phyloP scores from a whole-genome alignment of 2,329 filamentous ascomycete genomes.

The Leptographium wingfieldii region DNA sequence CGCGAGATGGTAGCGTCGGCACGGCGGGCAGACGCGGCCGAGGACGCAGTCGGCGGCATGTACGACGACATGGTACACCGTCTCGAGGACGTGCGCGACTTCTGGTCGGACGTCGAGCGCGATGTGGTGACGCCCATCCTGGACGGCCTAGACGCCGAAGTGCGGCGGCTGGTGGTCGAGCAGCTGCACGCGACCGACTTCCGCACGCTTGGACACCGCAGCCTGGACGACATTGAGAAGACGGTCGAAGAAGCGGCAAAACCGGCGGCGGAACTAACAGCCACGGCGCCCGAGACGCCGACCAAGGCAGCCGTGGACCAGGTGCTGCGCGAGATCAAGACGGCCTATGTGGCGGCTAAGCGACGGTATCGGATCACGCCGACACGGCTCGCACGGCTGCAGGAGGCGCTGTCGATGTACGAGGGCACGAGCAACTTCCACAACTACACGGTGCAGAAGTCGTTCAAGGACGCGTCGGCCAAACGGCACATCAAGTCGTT shows the following conservation, averaged over 20 bases:
- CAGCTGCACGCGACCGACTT: constrained; percentile 37
- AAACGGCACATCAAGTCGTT: constrained; percentile 92
- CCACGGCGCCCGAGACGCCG: not conserved
- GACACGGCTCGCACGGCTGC: constrained; percentile 59
- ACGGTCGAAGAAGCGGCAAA: constrained; percentile 1
- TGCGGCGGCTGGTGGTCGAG: constrained; percentile 49
- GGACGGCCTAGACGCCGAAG: constrained; percentile 48
- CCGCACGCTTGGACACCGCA: not conserved
- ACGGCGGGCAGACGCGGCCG: constrained; percentile 42
- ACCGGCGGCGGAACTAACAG: constrained; percentile 7
- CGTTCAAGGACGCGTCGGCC: constrained; percentile 65
- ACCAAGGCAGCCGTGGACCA: constrained; percentile 37
- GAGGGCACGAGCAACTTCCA: constrained; percentile 84
- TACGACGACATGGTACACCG: constrained; percentile 54
- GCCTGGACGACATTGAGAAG: constrained; percentile 7
- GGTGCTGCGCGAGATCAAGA: constrained; percentile 62
- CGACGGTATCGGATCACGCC: constrained; percentile 70
- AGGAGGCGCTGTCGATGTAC: constrained; percentile 62
- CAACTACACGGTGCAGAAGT: constrained; percentile 94
- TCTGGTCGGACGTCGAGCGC: constrained; percentile 75
- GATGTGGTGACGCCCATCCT: constrained; percentile 63
- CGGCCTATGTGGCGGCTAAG: constrained; percentile 71
- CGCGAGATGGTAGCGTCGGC: constrained; percentile 71
- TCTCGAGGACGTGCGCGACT: constrained; percentile 66
- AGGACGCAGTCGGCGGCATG: constrained; percentile 43